Evolutionary conservation across 176 grass and related monocot species (phyloP).

Genomic region (Zea luxurians): DNA sequence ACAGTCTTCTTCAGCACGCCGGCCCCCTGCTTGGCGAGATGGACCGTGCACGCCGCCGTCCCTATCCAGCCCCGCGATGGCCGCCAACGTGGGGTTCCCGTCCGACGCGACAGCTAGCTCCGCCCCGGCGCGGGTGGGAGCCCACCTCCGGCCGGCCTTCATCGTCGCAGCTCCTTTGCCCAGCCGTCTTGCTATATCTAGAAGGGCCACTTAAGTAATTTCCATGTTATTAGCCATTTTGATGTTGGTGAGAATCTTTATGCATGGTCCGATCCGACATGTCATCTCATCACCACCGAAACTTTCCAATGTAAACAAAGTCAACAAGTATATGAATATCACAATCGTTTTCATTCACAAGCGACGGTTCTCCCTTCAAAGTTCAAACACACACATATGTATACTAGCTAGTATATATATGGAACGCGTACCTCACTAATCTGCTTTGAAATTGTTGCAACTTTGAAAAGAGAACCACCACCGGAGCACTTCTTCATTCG

Average conservation of each 20-base stretch:
- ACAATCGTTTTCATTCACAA: neutral
- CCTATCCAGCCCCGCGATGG: too few species aligned
- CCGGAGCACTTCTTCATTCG: neutral
- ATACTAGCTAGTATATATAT: neutral
- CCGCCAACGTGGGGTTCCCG: too few species aligned
- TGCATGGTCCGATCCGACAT: neutral
- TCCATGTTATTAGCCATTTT: neutral
- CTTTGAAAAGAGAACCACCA: conserved; percentile 3
- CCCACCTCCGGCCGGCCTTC: too few species aligned
- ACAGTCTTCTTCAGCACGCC: too few species aligned
- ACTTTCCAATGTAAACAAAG: neutral
- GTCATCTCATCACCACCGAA: neutral
- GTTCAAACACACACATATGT: neutral
- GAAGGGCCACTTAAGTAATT: neutral
- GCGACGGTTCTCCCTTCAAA: neutral
- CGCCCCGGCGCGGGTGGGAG: too few species aligned
- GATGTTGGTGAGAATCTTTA: neutral
- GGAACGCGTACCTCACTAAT: neutral
- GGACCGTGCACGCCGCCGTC: too few species aligned
- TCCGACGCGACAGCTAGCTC: too few species aligned
- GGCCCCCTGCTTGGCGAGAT: too few species aligned
- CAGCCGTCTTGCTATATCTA: too few species aligned
- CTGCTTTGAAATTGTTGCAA: neutral
- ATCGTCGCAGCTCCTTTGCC: too few species aligned
- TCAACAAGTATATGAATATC: neutral